Evolutionary conservation across 352 stramenopile genomes (phyloP).

Genomic region (Globisporangium alternatum): DNA sequence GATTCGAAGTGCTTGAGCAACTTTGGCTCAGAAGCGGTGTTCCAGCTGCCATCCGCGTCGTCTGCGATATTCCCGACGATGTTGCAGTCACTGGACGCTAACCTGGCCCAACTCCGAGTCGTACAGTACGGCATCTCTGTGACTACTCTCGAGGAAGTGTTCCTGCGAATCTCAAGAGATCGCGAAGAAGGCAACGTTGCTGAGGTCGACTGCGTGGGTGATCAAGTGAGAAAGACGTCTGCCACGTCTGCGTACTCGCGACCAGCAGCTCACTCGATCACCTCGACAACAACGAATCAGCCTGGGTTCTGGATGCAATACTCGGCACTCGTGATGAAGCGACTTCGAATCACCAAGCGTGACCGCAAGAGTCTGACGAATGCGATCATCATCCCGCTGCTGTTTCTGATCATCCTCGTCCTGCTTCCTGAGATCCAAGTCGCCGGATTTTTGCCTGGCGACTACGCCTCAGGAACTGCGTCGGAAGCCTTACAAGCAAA

Average conservation of each 20-base stretch:
- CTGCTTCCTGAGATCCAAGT: conserved; percentile 53
- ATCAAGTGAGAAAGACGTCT: conserved; percentile 37
- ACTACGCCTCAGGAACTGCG: conserved; percentile 28
- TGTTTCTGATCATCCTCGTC: conserved; percentile 53
- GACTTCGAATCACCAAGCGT: conserved; percentile 53
- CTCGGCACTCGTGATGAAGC: conserved; percentile 47
- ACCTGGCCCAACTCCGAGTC: conserved; percentile 54
- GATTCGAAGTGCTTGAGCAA: conserved; percentile 85
- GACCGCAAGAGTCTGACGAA: conserved; percentile 66
- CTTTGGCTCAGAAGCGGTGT: conserved; percentile 93
- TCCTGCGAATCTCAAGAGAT: conserved; percentile 79
- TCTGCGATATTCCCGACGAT: conserved; percentile 88
- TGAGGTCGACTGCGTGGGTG: conserved; percentile 21
- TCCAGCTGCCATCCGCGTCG: conserved; percentile 90
- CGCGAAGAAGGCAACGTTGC: conserved; percentile 32
- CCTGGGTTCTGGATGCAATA: conserved; percentile 46
- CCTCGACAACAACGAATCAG: conserved; percentile 19
- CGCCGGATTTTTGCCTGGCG: conserved; percentile 33
- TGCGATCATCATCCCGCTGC: conserved; percentile 52
- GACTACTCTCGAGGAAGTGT: conserved; percentile 99
- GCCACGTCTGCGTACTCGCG: conserved; percentile 34
- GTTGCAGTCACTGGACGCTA: conserved; percentile 80
- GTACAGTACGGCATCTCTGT: conserved; percentile 95
- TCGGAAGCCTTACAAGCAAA: conserved; percentile 22
- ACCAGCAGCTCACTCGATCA: conserved; percentile 19